Evolutionary conservation across 2,329 filamentous ascomycete species (phyloP).

Genomic region (Aureobasidium vineae): DNA sequence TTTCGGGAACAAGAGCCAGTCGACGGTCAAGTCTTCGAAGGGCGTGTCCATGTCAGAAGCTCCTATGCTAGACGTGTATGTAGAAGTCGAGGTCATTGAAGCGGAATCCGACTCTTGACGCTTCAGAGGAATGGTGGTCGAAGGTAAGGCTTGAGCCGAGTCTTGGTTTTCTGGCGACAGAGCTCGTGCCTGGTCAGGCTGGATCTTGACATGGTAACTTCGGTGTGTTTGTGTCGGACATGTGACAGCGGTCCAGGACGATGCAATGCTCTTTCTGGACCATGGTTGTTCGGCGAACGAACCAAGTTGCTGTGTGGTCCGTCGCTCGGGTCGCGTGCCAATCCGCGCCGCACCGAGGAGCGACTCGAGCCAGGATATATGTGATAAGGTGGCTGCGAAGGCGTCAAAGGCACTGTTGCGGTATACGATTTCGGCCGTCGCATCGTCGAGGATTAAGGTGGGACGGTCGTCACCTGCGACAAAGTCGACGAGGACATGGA

Average conservation of each 20-base stretch:
- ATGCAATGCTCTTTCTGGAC: not conserved
- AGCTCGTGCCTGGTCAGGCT: not conserved
- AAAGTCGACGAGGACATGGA: conserved; percentile 16
- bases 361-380: not conserved
- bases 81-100: not conserved
- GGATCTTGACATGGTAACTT: too few species aligned
- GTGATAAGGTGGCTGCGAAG: not conserved
- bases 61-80: not conserved
- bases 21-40: not conserved
- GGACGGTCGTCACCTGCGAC: conserved; percentile 5
- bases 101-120: not conserved
- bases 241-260: not conserved
- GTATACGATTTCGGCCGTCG: not conserved
- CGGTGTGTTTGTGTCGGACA: not conserved
- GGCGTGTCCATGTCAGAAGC: not conserved
- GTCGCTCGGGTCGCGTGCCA: not conserved
- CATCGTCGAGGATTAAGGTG: conserved; percentile 1
- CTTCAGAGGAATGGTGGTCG: not conserved
- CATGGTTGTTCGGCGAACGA: not conserved
- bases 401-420: conserved; percentile 5
- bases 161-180: not conserved
- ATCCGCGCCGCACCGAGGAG: not conserved
- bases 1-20: conserved; percentile 5
- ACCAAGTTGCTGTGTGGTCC: not conserved
- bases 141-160: not conserved